phyloP scores from a whole-genome alignment of 148 eudicot genomes.

The Talinum fruticosum region DNA sequence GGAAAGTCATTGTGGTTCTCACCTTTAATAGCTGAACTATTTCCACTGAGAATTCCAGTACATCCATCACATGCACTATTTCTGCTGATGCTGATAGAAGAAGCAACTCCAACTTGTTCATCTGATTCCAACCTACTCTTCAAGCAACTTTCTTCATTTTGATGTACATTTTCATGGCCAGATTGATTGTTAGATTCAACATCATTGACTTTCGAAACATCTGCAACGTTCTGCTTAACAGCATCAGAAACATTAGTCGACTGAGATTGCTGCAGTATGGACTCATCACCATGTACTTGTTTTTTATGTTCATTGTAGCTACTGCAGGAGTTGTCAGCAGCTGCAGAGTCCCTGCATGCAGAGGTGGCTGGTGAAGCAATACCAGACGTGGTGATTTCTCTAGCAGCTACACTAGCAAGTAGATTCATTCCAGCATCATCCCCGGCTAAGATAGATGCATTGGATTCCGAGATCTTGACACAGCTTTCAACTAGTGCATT shows the following conservation, averaged over 20 bases:
- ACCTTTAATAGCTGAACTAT: constrained; percentile 17
- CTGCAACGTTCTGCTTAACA: constrained; percentile 29
- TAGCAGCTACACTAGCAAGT: constrained; percentile 95
- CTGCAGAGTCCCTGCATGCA: constrained; percentile 35
- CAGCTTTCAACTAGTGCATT: constrained; percentile 91
- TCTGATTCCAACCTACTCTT: constrained; percentile 26
- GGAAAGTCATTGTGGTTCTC: constrained; percentile 22
- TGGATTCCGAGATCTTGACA: constrained; percentile 67
- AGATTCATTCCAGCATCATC: constrained; percentile 91
- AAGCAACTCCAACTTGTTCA: constrained; percentile 21
- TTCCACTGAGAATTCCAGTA: constrained; percentile 20
- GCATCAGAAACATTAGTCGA: not conserved
- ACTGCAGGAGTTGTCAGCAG: constrained; percentile 26
- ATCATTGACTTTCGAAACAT: constrained; percentile 4
- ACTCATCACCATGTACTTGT: constrained; percentile 21
- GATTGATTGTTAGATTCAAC: not conserved
- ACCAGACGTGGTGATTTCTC: constrained; percentile 58
- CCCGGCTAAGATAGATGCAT: constrained; percentile 42
- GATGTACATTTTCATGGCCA: constrained; percentile 19
- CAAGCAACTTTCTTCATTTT: constrained; percentile 18
- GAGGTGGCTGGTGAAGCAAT: constrained; percentile 48
- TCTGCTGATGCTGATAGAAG: constrained; percentile 16
- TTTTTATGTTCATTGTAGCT: constrained; percentile 20
- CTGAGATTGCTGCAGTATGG: not conserved
- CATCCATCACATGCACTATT: constrained; percentile 28